Evolutionary conservation across 345 rosid genomes (phyloP).

Genomic region (Salix purpurea): DNA sequence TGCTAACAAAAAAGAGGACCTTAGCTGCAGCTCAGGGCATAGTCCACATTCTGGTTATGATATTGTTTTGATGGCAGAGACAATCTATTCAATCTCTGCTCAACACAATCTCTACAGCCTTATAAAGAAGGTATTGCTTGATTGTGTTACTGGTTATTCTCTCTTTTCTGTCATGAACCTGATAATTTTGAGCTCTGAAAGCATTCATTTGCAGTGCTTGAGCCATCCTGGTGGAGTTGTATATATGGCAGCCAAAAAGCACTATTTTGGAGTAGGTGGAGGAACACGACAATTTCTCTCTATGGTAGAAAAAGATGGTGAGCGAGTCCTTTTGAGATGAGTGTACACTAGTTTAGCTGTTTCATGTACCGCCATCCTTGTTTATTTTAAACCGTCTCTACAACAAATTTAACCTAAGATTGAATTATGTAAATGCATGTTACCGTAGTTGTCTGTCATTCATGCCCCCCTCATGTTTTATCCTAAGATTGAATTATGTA

Average conservation of each 20-base stretch:
- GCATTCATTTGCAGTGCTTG: constrained; percentile 45
- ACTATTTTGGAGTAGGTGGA: constrained; percentile 95
- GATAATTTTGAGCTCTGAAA: constrained; percentile 13
- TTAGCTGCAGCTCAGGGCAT: constrained; percentile 13
- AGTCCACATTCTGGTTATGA: constrained; percentile 51
- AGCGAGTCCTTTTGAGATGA: constrained; percentile 13
- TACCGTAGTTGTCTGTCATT: not conserved
- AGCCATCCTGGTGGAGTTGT: constrained; percentile 57
- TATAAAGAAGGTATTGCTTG: constrained; percentile 54
- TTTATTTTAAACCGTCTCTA: not conserved
- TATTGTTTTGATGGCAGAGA: constrained; percentile 86
- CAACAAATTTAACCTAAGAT: not conserved
- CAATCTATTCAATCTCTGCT: constrained; percentile 66
- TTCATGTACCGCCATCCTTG: not conserved
- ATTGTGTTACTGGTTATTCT: not conserved
- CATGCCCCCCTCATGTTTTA: not conserved
- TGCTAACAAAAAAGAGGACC: constrained; percentile 30
- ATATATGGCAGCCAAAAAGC: constrained; percentile 86
- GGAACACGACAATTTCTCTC: constrained; percentile 82
- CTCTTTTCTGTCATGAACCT: not conserved
- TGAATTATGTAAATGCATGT: not conserved
- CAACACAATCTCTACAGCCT: constrained; percentile 64
- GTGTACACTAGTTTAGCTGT: not conserved
- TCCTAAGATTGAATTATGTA: not conserved
- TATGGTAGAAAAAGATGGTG: constrained; percentile 77